Evolutionary conservation across 495 filamentous ascomycete genomes (phyloP).

Genomic region (Annulohypoxylon moriforme): DNA sequence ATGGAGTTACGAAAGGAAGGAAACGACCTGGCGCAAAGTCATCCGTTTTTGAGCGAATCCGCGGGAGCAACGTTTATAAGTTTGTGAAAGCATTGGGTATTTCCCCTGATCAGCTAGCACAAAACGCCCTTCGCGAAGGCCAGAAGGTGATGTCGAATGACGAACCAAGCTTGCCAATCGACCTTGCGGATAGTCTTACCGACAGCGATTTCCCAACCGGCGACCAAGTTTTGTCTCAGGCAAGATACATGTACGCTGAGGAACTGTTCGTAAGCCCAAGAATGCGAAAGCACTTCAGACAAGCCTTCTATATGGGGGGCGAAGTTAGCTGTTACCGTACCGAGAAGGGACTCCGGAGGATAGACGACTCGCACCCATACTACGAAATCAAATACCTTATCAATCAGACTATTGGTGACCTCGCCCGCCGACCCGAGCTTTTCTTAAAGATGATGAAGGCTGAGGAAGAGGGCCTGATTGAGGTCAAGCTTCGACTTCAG

Average conservation of each 20-base stretch:
- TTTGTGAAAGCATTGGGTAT: conserved; percentile 93
- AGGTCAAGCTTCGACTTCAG: conserved; percentile 81
- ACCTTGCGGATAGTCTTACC: conserved; percentile 81
- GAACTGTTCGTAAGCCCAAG: conserved; percentile 89
- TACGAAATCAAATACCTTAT: conserved; percentile 98
- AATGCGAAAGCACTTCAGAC: conserved; percentile 87
- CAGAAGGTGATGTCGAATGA: conserved; percentile 87
- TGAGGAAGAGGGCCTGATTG: conserved; percentile 89
- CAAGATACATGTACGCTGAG: conserved; percentile 88
- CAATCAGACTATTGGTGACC: conserved; percentile 82
- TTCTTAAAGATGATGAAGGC: conserved; percentile 97
- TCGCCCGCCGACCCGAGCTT: conserved; percentile 84
- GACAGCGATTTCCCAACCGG: conserved; percentile 80
- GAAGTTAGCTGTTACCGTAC: conserved; percentile 88
- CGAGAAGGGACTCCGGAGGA: conserved; percentile 92
- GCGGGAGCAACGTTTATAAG: conserved; percentile 79
- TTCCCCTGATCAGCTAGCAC: conserved; percentile 84
- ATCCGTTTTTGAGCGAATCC: conserved; percentile 83
- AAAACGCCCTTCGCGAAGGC: conserved; percentile 82
- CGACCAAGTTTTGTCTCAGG: conserved; percentile 77
- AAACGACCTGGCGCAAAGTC: conserved; percentile 83
- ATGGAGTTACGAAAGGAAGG: conserved; percentile 62
- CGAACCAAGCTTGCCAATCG: conserved; percentile 76
- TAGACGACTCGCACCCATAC: conserved; percentile 94
- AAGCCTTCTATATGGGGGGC: conserved; percentile 82